Conservation (phyloP, 805 yeast genomes). For the Wickerhamiella bombiphila region DNA sequence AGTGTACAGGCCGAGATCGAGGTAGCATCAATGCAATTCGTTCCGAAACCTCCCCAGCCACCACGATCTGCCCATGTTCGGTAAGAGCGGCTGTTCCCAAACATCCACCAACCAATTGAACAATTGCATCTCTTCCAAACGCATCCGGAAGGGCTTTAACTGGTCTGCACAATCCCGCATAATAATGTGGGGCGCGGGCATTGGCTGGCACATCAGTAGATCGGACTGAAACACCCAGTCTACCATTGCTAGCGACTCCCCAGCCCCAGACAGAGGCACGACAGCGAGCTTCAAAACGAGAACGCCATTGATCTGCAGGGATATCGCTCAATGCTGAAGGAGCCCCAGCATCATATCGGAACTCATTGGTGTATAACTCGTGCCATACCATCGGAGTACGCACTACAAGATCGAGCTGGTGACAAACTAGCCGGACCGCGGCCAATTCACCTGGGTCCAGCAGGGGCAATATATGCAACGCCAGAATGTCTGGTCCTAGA, state of each 20-base stretch:
- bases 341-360: not conserved
- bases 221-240: not conserved
- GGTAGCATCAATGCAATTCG: not conserved
- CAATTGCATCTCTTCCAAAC: not conserved
- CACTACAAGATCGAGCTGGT: not conserved
- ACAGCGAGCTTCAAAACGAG: not conserved
- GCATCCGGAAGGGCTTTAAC: not conserved
- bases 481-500: slow-evolving; percentile 2
- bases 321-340: not conserved
- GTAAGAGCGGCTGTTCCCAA: not conserved
- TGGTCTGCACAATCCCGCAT: not conserved
- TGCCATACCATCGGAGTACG: not conserved
- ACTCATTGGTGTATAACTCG: not conserved
- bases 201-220: not conserved
- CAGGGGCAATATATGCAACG: slow-evolving; percentile 1
- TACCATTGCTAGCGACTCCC: not conserved
- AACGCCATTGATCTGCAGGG: not conserved
- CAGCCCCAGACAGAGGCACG: not conserved
- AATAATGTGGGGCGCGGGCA: not conserved
- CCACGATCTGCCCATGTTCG: not conserved
- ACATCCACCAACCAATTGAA: not conserved
- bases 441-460: not conserved
- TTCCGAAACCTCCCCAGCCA: not conserved
- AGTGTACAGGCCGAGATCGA: too few relatives aligned
- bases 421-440: not conserved